Evolutionary conservation across 176 grass and related monocot genomes (phyloP).

Genomic region (Oryza meridionalis): DNA sequence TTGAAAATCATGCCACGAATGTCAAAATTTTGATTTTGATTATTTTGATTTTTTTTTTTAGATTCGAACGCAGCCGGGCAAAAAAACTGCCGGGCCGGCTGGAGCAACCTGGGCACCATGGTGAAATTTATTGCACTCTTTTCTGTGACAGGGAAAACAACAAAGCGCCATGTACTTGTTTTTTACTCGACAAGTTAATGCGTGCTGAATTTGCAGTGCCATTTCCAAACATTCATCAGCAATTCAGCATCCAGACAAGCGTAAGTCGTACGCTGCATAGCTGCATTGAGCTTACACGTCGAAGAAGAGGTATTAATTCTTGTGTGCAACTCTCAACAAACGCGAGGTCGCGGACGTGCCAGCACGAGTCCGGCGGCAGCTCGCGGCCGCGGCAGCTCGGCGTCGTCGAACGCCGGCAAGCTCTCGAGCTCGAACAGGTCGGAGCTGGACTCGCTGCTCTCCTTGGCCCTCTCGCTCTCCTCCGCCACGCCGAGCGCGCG

Average conservation of each 20-base stretch:
- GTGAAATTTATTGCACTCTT: neutral
- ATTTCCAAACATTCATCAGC: neutral
- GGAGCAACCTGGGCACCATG: neutral
- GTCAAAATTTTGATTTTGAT: too few relatives aligned
- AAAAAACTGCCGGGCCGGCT: neutral
- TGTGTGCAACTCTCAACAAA: constrained; percentile 18
- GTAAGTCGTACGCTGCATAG: neutral
- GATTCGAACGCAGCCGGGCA: too few relatives aligned
- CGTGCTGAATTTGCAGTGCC: neutral
- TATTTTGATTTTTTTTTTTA: too few relatives aligned
- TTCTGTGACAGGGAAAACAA: neutral
- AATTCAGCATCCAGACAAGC: neutral
- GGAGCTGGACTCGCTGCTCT: constrained; percentile 77
- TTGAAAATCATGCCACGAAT: too few relatives aligned
- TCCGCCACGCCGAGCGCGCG: constrained; percentile 50
- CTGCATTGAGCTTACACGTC: neutral
- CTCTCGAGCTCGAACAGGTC: constrained; percentile 82
- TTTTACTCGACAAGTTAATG: neutral
- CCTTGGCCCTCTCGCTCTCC: constrained; percentile 56
- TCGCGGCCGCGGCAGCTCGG: constrained; percentile 4
- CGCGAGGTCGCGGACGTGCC: constrained; percentile 28
- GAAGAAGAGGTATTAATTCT: neutral
- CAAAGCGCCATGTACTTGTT: neutral
- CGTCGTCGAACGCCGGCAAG: constrained; percentile 13
- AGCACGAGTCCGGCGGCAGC: neutral